These are phyloP conservation scores for Cytidiella melzeri DNA, from an alignment of 768 basidiomycete genomes.

Conservation along the genomic window DNA sequence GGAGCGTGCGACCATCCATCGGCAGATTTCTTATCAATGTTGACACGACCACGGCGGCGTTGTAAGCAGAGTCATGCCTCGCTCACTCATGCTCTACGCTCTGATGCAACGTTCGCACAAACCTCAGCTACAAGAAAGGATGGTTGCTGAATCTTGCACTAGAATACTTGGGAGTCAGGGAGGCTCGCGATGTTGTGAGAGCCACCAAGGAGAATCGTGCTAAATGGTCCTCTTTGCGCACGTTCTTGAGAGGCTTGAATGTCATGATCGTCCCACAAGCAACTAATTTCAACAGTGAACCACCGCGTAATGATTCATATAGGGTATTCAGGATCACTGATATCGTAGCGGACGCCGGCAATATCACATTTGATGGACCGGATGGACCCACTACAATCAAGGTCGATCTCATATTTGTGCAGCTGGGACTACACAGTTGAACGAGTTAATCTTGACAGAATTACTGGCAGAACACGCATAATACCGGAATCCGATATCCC, in stretches of 20 bases:
- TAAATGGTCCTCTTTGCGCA: conserved; percentile 1
- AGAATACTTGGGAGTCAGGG: background rate
- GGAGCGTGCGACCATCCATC: conserved; percentile 8
- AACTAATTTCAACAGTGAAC: background rate
- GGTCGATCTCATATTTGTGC: no score
- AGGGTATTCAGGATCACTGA: background rate
- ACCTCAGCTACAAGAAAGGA: conserved; percentile 3
- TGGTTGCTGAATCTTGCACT: background rate
- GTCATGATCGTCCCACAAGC: background rate
- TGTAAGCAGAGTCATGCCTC: conserved; percentile 3
- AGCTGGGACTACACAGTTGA: no score
- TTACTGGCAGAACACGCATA: conserved; percentile 3
- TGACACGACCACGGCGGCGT: conserved; percentile 10
- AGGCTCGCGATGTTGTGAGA: background rate
- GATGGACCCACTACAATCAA: no score
- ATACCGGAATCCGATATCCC: background rate
- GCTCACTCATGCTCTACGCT: background rate
- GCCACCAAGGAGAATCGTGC: background rate
- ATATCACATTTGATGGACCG: background rate
- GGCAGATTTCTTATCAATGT: conserved; percentile 8
- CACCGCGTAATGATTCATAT: background rate
- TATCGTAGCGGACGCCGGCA: background rate
- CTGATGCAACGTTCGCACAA: background rate
- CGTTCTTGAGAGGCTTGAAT: conserved; percentile 4
- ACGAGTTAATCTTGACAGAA: no score